Evolutionary conservation across 805 yeast genomes (phyloP).

Genomic region (Kluyveromyces aestuarii): DNA sequence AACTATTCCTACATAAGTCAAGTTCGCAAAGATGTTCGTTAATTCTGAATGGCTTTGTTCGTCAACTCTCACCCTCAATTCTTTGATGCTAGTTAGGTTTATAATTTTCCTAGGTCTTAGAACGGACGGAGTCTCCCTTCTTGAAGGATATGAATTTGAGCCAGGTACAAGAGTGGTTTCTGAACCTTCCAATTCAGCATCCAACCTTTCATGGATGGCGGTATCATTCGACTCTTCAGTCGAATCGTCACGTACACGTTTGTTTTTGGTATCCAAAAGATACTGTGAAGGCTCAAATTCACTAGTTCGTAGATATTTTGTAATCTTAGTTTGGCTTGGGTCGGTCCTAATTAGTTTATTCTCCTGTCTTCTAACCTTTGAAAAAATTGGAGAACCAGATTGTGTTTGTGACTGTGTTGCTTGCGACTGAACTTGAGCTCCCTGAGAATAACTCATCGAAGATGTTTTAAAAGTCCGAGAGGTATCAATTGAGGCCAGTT

Average conservation of each 20-base stretch:
- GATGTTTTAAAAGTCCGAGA: constrained; percentile 65
- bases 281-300: background rate
- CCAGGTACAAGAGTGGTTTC: background rate
- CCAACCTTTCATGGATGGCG: background rate
- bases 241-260: background rate
- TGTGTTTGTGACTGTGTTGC: background rate
- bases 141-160: background rate
- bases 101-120: constrained; percentile 33
- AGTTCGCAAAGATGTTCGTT: constrained; percentile 58
- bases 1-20: constrained; percentile 73
- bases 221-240: background rate
- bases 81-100: constrained; percentile 48
- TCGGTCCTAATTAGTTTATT: constrained; percentile 28
- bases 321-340: constrained; percentile 24
- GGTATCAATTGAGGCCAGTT: constrained; percentile 49
- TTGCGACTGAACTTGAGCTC: background rate
- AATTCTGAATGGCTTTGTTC: constrained; percentile 39
- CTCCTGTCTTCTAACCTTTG: constrained; percentile 22
- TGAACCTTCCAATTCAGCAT: background rate
- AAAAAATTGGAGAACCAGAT: constrained; percentile 3
- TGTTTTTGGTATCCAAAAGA: background rate
- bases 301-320: constrained; percentile 16
- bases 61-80: constrained; percentile 45
- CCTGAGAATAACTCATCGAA: constrained; percentile 16
- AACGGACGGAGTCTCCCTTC: constrained; percentile 7